Conservation (phyloP, 306 rosid species). For the Pterocarpus santalinus region DNA sequence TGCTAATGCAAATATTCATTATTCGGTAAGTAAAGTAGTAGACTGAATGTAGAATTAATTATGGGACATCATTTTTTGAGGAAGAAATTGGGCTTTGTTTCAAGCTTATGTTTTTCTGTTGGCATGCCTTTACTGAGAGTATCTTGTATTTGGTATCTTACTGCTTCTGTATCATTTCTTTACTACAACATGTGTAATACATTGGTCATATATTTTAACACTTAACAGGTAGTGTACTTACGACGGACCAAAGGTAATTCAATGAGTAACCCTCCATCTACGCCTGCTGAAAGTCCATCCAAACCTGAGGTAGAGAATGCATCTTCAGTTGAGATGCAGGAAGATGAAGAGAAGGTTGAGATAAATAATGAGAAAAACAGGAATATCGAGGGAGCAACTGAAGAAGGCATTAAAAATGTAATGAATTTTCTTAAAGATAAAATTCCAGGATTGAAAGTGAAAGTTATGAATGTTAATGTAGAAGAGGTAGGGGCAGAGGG, state of each 20-base stretch:
- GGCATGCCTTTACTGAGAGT: slow-evolving; percentile 28
- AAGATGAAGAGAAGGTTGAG: slow-evolving; percentile 63
- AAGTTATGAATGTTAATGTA: slow-evolving; percentile 79
- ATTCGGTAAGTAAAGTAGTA: slow-evolving; percentile 1
- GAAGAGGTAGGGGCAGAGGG: slow-evolving; percentile 70
- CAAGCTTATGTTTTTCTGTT: slow-evolving; percentile 32
- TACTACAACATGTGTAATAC: slow-evolving; percentile 4
- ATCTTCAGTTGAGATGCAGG: slow-evolving; percentile 54
- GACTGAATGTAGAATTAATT: neutral
- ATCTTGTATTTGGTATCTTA: slow-evolving; percentile 20
- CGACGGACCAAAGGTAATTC: slow-evolving; percentile 73
- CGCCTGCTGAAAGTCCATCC: slow-evolving; percentile 61
- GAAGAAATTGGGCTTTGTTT: slow-evolving; percentile 1
- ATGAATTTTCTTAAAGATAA: slow-evolving; percentile 92
- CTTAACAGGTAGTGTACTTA: slow-evolving; percentile 86
- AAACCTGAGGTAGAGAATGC: slow-evolving; percentile 57
- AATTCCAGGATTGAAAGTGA: slow-evolving; percentile 93
- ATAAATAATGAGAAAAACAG: slow-evolving; percentile 62
- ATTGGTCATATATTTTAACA: slow-evolving; percentile 39
- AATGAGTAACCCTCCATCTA: slow-evolving; percentile 51
- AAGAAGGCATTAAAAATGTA: slow-evolving; percentile 87
- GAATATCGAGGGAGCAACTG: slow-evolving; percentile 69
- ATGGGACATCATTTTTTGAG: neutral
- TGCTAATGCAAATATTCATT: neutral
- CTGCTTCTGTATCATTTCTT: slow-evolving; percentile 31